Evolutionary conservation across 495 filamentous ascomycete species (phyloP), one percentile per base, ranked within the genome.

Genomic region (Penicillium coffeae): DNA sequence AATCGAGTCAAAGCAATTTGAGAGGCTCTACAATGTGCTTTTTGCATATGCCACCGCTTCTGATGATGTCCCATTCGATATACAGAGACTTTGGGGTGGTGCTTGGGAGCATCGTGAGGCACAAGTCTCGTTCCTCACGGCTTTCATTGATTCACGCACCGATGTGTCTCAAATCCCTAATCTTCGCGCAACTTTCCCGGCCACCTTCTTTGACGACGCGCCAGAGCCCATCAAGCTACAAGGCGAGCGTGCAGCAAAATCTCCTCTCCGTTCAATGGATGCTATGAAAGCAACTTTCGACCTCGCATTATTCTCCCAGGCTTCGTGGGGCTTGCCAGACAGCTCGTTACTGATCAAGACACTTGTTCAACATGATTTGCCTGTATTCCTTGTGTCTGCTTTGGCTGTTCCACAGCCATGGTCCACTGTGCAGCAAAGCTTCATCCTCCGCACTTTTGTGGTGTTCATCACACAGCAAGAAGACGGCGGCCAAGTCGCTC

Each of bases 31-130:
- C 64, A 74, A 84, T 44, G 86, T 85, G 14, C 72, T 99, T 20
- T 69, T 87, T 21, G 82, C 25, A 10, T 82, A 1, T 71, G 87
- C 34, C 8, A 20, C 16, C 45, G 87, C 87, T 32, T 72, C 68
- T 38, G 80, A 85, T 19, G 77, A 84, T 34, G 56, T 68, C 21
- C 76, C 61, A 45, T 76, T 86, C 59, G 84, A 95, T 65, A 81
- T 96, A 38, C 86, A 95, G 64, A 79, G 75, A 32, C 76, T 99
- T 19, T 97, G 92, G 93, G 89, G 90, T 48, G 92, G 90, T 27
- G 76, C 83, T 38, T 97, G 94, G 93, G 80, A 87, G 39, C 77
- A 94, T 44, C 79, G 83, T 15, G 81, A 90, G 38, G 88, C 94
- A 0, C 94, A 96, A 48, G 77, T 97, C 43, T 93, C 88, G 12